phyloP scores from a whole-genome alignment of 2,329 filamentous ascomycete species.

The Calonectria fujianensis region DNA sequence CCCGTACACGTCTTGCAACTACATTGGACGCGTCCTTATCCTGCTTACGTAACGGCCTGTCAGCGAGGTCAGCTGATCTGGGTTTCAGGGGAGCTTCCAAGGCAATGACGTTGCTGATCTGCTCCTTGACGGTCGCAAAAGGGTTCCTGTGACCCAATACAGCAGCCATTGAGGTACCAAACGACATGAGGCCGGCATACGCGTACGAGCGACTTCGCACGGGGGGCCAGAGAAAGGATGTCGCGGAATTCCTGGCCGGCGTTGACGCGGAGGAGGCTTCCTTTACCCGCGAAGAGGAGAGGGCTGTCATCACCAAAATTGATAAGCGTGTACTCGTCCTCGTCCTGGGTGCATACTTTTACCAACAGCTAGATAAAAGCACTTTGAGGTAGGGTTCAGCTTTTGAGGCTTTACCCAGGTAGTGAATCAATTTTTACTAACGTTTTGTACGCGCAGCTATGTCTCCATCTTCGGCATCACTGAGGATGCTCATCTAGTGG shows the following conservation, averaged over 20 bases:
- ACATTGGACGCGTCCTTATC: neutral
- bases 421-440: neutral
- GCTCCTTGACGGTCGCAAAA: neutral
- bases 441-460: neutral
- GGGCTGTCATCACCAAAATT: neutral
- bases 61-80: neutral
- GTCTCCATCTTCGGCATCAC: conserved; percentile 47
- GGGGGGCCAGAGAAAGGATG: neutral
- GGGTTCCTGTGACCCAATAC: neutral
- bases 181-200: neutral
- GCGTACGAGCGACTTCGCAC: neutral
- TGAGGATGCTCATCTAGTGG: conserved; percentile 42
- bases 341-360: conserved; percentile 4
- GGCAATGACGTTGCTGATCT: neutral
- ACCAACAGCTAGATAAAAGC: conserved; percentile 19
- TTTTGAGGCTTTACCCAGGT: neutral
- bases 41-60: neutral
- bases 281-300: neutral
- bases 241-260: neutral
- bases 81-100: neutral
- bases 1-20: neutral
- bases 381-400: neutral
- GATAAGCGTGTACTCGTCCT: conserved; percentile 7
- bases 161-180: neutral
- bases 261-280: neutral